Evolutionary conservation across 371 early-diverging fungal species (phyloP), one percentile per base, ranked within the genome.

Genomic region (Mortierella sp.): DNA sequence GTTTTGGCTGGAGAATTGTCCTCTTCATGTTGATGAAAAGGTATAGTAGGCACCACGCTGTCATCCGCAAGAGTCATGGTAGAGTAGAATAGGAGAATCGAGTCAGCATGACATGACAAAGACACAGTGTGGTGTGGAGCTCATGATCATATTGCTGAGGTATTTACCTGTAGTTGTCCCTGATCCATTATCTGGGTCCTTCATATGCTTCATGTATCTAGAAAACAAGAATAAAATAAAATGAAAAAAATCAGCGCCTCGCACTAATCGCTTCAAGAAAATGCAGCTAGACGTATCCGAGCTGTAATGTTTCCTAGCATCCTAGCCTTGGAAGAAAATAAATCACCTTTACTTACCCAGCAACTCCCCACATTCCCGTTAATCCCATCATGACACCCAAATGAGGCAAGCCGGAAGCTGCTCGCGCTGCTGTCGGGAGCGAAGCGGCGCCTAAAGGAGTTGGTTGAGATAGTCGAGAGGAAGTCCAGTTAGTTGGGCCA

Each of bases 121-220:
- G 7, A 23, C 37, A n/a, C n/a, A n/a, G n/a, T n/a, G n/a, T n/a
- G n/a, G n/a, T n/a, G n/a, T n/a, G n/a, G n/a, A n/a, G n/a, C n/a
- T n/a, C n/a, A n/a, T n/a, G n/a, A n/a, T n/a, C n/a, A n/a, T n/a
- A n/a, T n/a, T n/a, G n/a, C n/a, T n/a, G n/a, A n/a, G n/a, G n/a
- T n/a, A n/a, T n/a, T n/a, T 79, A 79, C 80, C 64, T 58, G 80
- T 73, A 17, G 73, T 79, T 5, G 80, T 79, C 32, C 80, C 80
- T 40, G 80, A 73, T 51, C 80, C 80, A 31, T 79, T 79, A 8
- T 79, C 80, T 19, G 80, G 56, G 60, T 79, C 80, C 12, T 63
- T 59, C 34, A 64, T 60, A 34, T 67, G 56, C 65, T 79, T 79
- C 80, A 79, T 79, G 32, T 79, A 79, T 28, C 80, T 79, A 22